A percentile compares a stretch with the other conserved stretches of the same genome.
Conservation (phyloP, 164 flowering plant species). For the Chimonanthus salicifolius region DNA sequence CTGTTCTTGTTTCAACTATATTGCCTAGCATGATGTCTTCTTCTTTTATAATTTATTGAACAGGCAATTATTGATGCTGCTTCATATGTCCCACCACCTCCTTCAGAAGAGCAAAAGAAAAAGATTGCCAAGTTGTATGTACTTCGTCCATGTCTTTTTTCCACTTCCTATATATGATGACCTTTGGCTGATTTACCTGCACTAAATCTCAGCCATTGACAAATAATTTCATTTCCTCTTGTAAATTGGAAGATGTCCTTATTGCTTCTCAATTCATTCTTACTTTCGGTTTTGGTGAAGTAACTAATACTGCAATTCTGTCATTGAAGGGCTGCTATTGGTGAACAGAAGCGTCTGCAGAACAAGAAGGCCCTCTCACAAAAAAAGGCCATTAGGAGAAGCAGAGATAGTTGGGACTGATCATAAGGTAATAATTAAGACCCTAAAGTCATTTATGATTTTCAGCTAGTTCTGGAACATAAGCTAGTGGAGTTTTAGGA, state of each 20-base stretch:
- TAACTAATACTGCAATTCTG: slow-evolving; percentile 1
- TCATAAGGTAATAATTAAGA: not conserved
- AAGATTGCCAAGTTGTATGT: slow-evolving; percentile 71
- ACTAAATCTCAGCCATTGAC: not conserved
- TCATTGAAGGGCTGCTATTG: slow-evolving; percentile 65
- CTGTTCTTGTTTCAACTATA: not conserved
- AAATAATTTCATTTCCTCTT: no score
- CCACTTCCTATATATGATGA: no score
- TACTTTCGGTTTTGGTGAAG: not conserved
- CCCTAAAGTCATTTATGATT: not conserved
- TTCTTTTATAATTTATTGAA: not conserved
- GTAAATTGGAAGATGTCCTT: no score
- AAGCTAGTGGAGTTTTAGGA: not conserved
- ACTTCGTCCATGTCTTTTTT: not conserved
- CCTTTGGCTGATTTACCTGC: not conserved
- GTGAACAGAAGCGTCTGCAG: slow-evolving; percentile 69
- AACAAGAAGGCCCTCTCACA: slow-evolving; percentile 70
- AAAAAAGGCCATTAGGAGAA: slow-evolving; percentile 78
- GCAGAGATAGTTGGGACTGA: slow-evolving; percentile 63
- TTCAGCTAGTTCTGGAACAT: not conserved
- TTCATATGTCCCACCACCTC: slow-evolving; percentile 96
- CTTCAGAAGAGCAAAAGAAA: slow-evolving; percentile 88
- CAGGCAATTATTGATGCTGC: slow-evolving; percentile 98
- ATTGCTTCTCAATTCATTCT: not conserved
- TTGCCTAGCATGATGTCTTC: not conserved